Evolutionary conservation across 2,329 filamentous ascomycete species (phyloP).

Genomic region (Aureobasidium namibiae): DNA sequence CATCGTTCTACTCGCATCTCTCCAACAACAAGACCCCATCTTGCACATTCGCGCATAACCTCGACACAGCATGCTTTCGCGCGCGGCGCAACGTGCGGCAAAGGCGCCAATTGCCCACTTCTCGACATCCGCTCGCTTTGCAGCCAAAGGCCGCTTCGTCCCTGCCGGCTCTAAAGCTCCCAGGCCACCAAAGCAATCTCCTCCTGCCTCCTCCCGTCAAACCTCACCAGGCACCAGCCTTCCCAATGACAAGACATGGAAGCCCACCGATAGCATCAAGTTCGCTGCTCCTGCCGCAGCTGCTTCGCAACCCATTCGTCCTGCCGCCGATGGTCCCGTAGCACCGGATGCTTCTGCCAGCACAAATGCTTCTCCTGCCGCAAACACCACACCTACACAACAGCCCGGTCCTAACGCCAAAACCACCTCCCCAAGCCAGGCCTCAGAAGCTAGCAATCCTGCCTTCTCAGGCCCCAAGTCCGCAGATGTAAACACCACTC

Average conservation of each 20-base stretch:
- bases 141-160: neutral
- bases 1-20: neutral
- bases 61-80: constrained; percentile 22
- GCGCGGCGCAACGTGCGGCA: constrained; percentile 22
- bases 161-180: constrained; percentile 15
- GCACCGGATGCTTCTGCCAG: constrained; percentile 27
- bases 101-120: constrained; percentile 15
- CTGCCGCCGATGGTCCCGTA: constrained; percentile 25
- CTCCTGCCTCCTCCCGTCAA: constrained; percentile 20
- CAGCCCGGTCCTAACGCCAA: constrained; percentile 18
- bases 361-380: constrained; percentile 19
- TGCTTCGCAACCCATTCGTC: constrained; percentile 20
- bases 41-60: neutral
- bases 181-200: constrained; percentile 12
- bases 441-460: constrained; percentile 23
- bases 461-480: constrained; percentile 29
- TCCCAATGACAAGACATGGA: constrained; percentile 33
- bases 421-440: constrained; percentile 7
- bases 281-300: constrained; percentile 24
- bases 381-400: constrained; percentile 22
- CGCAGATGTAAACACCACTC: constrained; percentile 28
- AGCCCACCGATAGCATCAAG: constrained; percentile 31
- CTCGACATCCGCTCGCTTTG: constrained; percentile 14
- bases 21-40: no score
- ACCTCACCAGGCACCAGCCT: constrained; percentile 26